These are phyloP conservation scores for Cryptococcus sp. DNA, from an alignment of 1,284 basidiomycete species.

Conservation along the genomic window DNA sequence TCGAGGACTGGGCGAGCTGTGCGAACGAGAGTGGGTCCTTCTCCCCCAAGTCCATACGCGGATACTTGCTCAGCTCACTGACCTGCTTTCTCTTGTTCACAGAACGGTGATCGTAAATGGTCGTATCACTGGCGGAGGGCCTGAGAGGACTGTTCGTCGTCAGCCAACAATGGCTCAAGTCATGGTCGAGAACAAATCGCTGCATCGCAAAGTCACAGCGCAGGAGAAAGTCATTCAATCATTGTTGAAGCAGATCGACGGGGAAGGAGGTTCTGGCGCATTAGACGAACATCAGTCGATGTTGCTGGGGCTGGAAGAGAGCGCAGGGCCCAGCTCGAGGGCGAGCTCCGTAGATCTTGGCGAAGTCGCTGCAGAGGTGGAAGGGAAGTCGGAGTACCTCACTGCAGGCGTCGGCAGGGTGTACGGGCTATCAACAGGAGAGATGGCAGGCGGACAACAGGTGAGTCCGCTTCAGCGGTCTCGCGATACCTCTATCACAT, in stretches of 20 bases:
- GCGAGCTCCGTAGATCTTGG: constrained; percentile 3
- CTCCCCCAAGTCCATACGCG: not conserved
- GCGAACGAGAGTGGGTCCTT: constrained; percentile 13
- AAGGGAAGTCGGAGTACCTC: constrained; percentile 10
- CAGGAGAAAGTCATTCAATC: constrained; percentile 14
- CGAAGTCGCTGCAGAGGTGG: constrained; percentile 1
- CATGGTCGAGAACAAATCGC: constrained; percentile 12
- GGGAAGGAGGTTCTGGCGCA: not conserved
- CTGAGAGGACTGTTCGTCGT: not conserved
- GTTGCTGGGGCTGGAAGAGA: not conserved
- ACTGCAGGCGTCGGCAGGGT: constrained; percentile 5
- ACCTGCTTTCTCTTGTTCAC: too few relatives aligned
- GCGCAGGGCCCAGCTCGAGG: constrained; percentile 1
- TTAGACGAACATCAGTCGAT: too few relatives aligned
- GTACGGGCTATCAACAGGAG: constrained; percentile 7
- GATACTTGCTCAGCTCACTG: not conserved
- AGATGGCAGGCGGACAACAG: constrained; percentile 7
- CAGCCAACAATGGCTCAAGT: constrained; percentile 10
- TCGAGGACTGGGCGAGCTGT: constrained; percentile 11
- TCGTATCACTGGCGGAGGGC: constrained; percentile 4
- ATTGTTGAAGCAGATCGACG: constrained; percentile 4
- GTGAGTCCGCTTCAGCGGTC: not conserved
- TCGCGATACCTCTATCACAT: too few relatives aligned
- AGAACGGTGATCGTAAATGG: constrained; percentile 15
- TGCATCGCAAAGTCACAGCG: constrained; percentile 9